These are phyloP conservation scores for Rhodamnia rubescens DNA, from an alignment of 345 rosid genomes.

Conservation along the genomic window DNA sequence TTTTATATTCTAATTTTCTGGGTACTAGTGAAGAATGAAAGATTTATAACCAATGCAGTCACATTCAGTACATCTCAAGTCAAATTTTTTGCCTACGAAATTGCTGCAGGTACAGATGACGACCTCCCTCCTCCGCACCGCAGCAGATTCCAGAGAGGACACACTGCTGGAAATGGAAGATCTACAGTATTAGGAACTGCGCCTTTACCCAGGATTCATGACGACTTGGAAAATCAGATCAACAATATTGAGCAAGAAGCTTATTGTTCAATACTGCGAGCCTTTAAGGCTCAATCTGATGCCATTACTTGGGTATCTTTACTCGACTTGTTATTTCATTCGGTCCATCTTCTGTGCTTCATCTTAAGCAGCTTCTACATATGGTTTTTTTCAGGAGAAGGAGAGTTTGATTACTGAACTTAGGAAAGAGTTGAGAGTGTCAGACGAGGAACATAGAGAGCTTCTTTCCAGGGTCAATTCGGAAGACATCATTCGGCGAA, in stretches of 20 bases:
- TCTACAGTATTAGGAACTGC: constrained; percentile 49
- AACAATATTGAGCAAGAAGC: constrained; percentile 93
- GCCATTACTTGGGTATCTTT: constrained; percentile 88
- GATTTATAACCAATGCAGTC: neutral
- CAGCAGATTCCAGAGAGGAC: constrained; percentile 76
- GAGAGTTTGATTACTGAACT: constrained; percentile 94
- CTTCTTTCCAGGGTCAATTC: constrained; percentile 77
- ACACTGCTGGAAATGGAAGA: constrained; percentile 76
- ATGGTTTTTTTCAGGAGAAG: constrained; percentile 49
- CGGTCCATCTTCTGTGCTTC: neutral
- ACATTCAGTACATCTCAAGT: neutral
- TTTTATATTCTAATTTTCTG: neutral
- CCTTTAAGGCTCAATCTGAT: constrained; percentile 97
- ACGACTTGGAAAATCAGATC: constrained; percentile 88
- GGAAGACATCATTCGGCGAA: constrained; percentile 67
- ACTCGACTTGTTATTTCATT: neutral
- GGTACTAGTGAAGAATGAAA: neutral
- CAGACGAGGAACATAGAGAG: constrained; percentile 94
- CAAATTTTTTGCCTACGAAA: neutral
- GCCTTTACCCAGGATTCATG: constrained; percentile 54
- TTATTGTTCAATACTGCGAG: constrained; percentile 75
- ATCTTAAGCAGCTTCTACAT: neutral
- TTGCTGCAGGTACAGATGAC: constrained; percentile 84
- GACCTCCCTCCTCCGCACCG: constrained; percentile 94
- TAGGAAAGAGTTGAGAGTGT: constrained; percentile 87